Base-by-base conservation (phyloP, 352 stramenopile species). In the Peronospora belbahrii region DNA sequence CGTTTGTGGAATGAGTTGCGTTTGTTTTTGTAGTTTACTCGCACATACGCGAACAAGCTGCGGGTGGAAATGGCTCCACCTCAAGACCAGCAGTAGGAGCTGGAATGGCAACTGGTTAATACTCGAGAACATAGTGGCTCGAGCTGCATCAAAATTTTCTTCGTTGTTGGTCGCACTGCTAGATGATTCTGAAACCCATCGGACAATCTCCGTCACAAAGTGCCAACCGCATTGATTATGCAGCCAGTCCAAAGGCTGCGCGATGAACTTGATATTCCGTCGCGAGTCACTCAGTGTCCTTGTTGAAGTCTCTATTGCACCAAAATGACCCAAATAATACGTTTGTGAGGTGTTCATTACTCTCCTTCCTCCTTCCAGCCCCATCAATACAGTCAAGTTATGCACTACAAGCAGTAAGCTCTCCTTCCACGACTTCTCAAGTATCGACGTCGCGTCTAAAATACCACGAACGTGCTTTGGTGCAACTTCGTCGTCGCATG, bases 1-100 rank as follows among this genome's bases (percentile, higher is more conserved):
- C 7, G 24, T 13, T 48, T 85, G 65, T 13, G 73, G 74, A 11
- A 74, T 72, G 0, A 82, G 43, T 10, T 63, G 40, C 17, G 70
- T 57, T 41, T 92, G 79, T 19, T 74, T 59, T 13, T 35, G 42
- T 10, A 92, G 67, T 11, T 71, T 72, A 44, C 59, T 71, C 0
- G 34, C 44, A 5, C 83, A 49, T 2, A 58, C 44, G 6, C 44
- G 43, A 3, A 74, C 25, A 25, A 88, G 44, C 3, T 42, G 17
- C 9, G 76, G 77, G 32, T 87, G 74, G 48, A 79, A 92, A 44
- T 81, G 73, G 23, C 70, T 83, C 77, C 78, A 88, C 4, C 77
- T 71, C 14, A 92, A 37, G 4, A 85, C 38, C 13, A 89, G 65
- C 19, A 84, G 18, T 23, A 87, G 20, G 1, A 88, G 33, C 35